Percentiles rank a stretch among this genome's conserved stretches.
phyloP scores from a whole-genome alignment of 495 filamentous ascomycete genomes.

The Aspergillus taichungensis region DNA sequence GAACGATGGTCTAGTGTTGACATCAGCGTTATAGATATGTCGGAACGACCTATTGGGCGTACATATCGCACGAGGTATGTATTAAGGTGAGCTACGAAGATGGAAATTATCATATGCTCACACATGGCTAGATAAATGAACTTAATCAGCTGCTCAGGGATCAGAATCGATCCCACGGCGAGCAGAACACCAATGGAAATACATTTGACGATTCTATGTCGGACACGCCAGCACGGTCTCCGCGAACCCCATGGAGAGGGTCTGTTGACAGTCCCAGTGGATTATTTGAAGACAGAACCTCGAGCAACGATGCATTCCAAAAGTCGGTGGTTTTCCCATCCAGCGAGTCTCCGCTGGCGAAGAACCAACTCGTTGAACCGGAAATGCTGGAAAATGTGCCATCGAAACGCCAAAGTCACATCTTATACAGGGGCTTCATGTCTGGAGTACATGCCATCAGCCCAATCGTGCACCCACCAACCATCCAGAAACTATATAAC shows the following conservation, averaged over 20 bases:
- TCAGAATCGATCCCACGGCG: slow-evolving; percentile 33
- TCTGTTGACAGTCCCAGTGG: slow-evolving; percentile 10
- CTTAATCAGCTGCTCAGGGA: slow-evolving; percentile 38
- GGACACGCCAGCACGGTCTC: slow-evolving; percentile 6
- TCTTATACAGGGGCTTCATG: slow-evolving; percentile 41
- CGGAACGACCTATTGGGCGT: slow-evolving; percentile 45
- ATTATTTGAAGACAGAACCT: background rate
- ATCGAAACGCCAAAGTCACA: slow-evolving; percentile 37
- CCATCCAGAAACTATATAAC: slow-evolving; percentile 33
- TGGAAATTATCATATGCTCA: slow-evolving; percentile 1
- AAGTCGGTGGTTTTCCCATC: slow-evolving; percentile 32
- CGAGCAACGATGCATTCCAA: slow-evolving; percentile 23
- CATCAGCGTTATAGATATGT: slow-evolving; percentile 33
- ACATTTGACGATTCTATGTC: slow-evolving; percentile 12
- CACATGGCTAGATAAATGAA: slow-evolving; percentile 31
- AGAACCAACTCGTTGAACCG: slow-evolving; percentile 30
- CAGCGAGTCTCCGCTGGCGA: slow-evolving; percentile 27
- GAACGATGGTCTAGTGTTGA: background rate
- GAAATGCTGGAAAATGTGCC: slow-evolving; percentile 39
- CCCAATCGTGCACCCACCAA: slow-evolving; percentile 37
- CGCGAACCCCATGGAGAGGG: slow-evolving; percentile 15
- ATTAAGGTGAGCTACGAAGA: background rate
- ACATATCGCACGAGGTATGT: slow-evolving; percentile 40
- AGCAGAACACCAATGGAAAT: slow-evolving; percentile 13
- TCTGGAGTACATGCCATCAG: slow-evolving; percentile 40